These are phyloP conservation scores for Hemileia vastatrix DNA, from an alignment of 1,284 basidiomycete genomes.

Conservation along the genomic window DNA sequence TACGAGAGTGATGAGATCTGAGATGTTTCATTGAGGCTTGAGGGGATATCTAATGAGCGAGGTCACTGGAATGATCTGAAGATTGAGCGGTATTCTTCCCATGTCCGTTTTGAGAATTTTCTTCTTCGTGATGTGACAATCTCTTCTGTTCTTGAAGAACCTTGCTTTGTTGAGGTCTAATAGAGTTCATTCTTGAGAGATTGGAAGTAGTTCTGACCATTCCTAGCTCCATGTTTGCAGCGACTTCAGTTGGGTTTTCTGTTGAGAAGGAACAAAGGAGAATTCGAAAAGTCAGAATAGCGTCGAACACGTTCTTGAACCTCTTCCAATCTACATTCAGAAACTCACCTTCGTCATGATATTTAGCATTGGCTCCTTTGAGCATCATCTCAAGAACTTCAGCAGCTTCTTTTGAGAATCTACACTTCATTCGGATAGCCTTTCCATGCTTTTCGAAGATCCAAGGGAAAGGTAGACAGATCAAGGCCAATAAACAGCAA, in stretches of 20 bases:
- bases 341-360: neutral
- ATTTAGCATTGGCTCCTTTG: neutral
- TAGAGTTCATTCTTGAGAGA: neutral
- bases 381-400: slow-evolving; percentile 15
- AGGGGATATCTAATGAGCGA: too few species aligned
- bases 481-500: slow-evolving; percentile 5
- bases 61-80: too few species aligned
- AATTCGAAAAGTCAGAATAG: neutral
- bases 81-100: too few species aligned
- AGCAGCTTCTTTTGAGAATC: slow-evolving; percentile 23
- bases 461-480: slow-evolving; percentile 25
- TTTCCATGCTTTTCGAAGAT: slow-evolving; percentile 21
- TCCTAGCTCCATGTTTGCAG: neutral
- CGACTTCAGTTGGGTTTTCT: neutral
- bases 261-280: neutral
- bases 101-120: too few species aligned
- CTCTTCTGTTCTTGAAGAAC: neutral
- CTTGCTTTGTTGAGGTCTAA: neutral
- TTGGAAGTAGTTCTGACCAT: neutral
- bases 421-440: slow-evolving; percentile 20
- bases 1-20: too few species aligned
- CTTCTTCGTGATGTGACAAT: too few species aligned
- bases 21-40: too few species aligned
- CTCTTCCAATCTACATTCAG: neutral
- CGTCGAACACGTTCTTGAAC: neutral